Conservation (phyloP, 495 filamentous ascomycete species). For the Neurospora sublineolata region DNA sequence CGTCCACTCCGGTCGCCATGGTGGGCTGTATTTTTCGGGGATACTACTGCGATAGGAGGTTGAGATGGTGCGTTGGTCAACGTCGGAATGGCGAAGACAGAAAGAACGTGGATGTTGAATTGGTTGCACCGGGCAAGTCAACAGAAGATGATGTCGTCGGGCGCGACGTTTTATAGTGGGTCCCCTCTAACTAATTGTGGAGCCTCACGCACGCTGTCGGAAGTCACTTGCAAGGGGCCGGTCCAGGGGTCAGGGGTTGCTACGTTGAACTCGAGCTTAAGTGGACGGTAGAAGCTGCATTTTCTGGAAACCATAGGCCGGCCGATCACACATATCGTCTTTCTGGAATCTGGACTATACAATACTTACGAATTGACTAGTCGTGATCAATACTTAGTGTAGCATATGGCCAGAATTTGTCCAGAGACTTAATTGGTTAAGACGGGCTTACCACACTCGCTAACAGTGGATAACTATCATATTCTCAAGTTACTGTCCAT, state of each 20-base stretch:
- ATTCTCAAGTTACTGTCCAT: background rate
- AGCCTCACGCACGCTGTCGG: background rate
- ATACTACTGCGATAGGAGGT: background rate
- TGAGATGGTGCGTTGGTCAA: background rate
- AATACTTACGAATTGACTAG: background rate
- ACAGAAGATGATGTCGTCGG: conserved; percentile 1
- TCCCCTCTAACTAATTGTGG: conserved; percentile 1
- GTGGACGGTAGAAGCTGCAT: background rate
- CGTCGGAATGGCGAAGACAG: background rate
- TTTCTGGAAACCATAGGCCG: background rate
- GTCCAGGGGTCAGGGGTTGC: background rate
- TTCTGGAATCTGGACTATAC: background rate
- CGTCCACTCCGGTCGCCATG: conserved; percentile 71
- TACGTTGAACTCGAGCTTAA: background rate
- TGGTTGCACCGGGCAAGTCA: background rate
- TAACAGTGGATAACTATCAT: background rate
- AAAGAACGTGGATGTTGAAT: background rate
- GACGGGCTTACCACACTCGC: background rate
- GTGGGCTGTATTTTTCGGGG: background rate
- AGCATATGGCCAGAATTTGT: background rate
- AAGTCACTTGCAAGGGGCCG: background rate
- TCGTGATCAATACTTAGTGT: background rate
- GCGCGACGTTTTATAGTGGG: conserved; percentile 5
- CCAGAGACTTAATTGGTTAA: background rate
- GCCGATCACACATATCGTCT: background rate